Evolutionary conservation across 306 rosid genomes (phyloP).

Genomic region (Argentina anserina): DNA sequence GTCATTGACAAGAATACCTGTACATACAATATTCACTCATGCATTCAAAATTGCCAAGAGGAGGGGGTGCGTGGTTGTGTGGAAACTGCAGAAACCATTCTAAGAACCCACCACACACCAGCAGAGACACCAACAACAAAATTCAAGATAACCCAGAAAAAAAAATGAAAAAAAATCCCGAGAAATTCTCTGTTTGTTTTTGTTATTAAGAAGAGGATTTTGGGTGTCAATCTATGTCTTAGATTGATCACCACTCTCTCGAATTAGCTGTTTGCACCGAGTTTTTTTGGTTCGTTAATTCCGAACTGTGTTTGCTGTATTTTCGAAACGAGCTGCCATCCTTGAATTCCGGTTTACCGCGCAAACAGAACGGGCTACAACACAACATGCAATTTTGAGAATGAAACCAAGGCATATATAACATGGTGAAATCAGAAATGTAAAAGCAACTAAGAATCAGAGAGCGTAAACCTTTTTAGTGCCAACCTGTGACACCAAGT

Average conservation of each 20-base stretch:
- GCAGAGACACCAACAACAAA: slow-evolving; percentile 2
- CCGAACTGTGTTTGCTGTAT: slow-evolving; percentile 26
- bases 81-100: slow-evolving; percentile 3
- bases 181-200: slow-evolving; percentile 1
- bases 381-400: not conserved
- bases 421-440: not conserved
- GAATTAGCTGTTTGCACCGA: slow-evolving; percentile 17
- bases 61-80: slow-evolving; percentile 3
- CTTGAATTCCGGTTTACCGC: slow-evolving; percentile 62
- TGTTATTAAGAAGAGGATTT: not conserved
- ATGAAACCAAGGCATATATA: not conserved
- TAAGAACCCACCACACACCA: slow-evolving; percentile 19
- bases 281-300: slow-evolving; percentile 12
- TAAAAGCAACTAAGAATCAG: not conserved
- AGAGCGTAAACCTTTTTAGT: not conserved
- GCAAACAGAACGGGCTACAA: slow-evolving; percentile 20
- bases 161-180: not conserved
- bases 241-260: not conserved
- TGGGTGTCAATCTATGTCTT: not conserved
- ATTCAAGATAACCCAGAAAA: not conserved
- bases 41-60: not conserved
- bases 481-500: too few relatives aligned
- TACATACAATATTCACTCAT: not conserved
- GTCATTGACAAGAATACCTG: not conserved
- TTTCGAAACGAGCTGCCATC: slow-evolving; percentile 16